These are phyloP conservation scores for Aspergillus biplanus DNA, from an alignment of 495 filamentous ascomycete species.

Conservation along the genomic window DNA sequence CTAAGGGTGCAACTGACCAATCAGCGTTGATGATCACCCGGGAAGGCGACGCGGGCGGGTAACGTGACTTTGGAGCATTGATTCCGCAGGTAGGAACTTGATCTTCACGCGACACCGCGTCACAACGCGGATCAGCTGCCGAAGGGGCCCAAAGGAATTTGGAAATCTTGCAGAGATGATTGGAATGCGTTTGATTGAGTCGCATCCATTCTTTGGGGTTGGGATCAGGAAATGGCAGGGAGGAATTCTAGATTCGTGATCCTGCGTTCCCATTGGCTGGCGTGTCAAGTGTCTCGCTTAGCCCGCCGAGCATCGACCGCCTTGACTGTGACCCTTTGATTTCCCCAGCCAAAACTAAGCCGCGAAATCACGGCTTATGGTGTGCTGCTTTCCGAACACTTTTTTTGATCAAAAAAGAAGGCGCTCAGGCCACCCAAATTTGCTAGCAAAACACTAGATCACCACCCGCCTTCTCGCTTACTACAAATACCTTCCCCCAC, in stretches of 20 bases:
- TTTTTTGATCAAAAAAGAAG: slow-evolving; percentile 39
- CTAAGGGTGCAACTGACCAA: slow-evolving; percentile 45
- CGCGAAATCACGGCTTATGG: slow-evolving; percentile 42
- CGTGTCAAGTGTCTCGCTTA: slow-evolving; percentile 44
- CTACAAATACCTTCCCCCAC: slow-evolving; percentile 58
- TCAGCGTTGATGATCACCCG: slow-evolving; percentile 39
- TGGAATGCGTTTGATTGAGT: slow-evolving; percentile 23
- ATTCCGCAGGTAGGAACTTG: slow-evolving; percentile 29
- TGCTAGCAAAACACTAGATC: slow-evolving; percentile 42
- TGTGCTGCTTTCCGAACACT: slow-evolving; percentile 40
- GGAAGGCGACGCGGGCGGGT: slow-evolving; percentile 37
- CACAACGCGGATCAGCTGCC: slow-evolving; percentile 32
- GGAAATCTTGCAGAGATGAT: slow-evolving; percentile 9
- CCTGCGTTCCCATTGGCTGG: slow-evolving; percentile 45
- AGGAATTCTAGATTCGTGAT: slow-evolving; percentile 46
- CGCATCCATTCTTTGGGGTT: slow-evolving; percentile 30
- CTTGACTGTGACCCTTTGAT: slow-evolving; percentile 29
- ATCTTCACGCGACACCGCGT: slow-evolving; percentile 31
- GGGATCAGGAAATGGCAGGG: slow-evolving; percentile 41
- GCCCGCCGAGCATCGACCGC: slow-evolving; percentile 23
- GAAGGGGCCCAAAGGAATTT: slow-evolving; percentile 26
- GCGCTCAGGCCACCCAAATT: slow-evolving; percentile 32
- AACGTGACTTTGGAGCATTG: slow-evolving; percentile 34
- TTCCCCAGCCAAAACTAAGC: slow-evolving; percentile 35
- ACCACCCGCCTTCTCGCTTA: slow-evolving; percentile 40